Base-by-base conservation (phyloP, 1,139 yeast genomes). In the Magnusiomyces ingens region DNA sequence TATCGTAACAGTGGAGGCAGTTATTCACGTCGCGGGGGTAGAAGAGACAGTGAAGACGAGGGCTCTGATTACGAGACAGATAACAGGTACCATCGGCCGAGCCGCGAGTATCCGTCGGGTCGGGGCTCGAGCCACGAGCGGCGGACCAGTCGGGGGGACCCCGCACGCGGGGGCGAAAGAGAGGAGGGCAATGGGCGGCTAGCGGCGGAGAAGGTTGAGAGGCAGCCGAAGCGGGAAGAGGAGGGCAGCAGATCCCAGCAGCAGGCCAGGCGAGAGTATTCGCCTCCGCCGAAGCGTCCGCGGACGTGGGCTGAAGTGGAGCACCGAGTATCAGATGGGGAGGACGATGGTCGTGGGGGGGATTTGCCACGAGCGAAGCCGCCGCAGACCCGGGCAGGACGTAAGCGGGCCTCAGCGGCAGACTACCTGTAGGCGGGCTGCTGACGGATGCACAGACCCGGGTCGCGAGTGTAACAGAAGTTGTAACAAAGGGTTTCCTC, bases 281-380 rank as follows among this genome's bases (percentile, higher is more conserved):
- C 55, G 12, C 58, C 56, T 5, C 56, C 57, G 29, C 59, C 56
- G n/a, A 45, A 15, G 41, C 51, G 58, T 12, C 57, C 57, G 3
- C 18, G 54, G 21, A 52, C 47, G 13, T 52, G 55, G 55, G 45
- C 36, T 17, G 57, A 54, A 4, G 57, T 35, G 12, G 26, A 37
- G 49, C 32, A 26, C 3, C 38, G 15, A 15, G n/a, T 4, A 12
- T 13, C 40, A 36, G 40, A 26, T 26, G 32, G 32, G 4, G 32
- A 26, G 4, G 32, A 8, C 8, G 8, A 26, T 26, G 8, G 32
- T 26, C 32, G 8, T 26, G 32, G 32, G 32, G 32, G 4, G 8
- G 32, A 26, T 26, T 5, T 5, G 32, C 32, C 35, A 17, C 45
- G 45, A 4, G 18, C 26, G 37, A 2, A n/a, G 11, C 17, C 4